Evolutionary conservation across 176 grass and related monocot genomes (phyloP).

Genomic region (Carex kokanica): DNA sequence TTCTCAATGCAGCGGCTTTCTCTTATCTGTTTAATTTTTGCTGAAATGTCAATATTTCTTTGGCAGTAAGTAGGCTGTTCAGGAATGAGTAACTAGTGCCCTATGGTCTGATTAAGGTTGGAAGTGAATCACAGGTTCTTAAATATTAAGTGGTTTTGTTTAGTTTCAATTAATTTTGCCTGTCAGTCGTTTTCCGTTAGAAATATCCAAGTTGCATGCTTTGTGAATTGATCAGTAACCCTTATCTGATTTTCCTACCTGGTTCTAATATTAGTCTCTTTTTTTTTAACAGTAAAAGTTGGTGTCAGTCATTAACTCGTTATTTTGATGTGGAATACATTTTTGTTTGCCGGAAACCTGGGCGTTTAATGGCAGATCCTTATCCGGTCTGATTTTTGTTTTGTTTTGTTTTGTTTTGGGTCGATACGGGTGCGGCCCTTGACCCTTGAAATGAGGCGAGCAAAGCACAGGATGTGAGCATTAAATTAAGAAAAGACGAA

Average conservation of each 20-base stretch:
- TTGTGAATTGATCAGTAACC: no score
- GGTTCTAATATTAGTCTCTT: not conserved
- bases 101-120: not conserved
- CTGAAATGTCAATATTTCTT: slow-evolving; percentile 1
- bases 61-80: slow-evolving; percentile 12
- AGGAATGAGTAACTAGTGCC: not conserved
- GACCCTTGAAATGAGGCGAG: not conserved
- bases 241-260: not conserved
- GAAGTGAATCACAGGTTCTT: not conserved
- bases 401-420: not conserved
- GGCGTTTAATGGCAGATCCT: not conserved
- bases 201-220: not conserved
- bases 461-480: not conserved
- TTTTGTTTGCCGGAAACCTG: not conserved
- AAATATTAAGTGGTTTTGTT: not conserved
- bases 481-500: slow-evolving; percentile 16
- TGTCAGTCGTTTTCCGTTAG: not conserved
- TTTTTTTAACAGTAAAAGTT: not conserved
- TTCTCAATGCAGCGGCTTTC: not conserved
- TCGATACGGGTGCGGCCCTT: not conserved
- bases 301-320: not conserved
- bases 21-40: not conserved
- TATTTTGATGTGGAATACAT: not conserved
- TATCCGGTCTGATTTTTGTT: not conserved
- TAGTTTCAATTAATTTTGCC: not conserved